Evolutionary conservation across 805 yeast genomes (phyloP), one percentile per base, ranked within the genome.

Genomic region (Metschnikowia corniflorae): DNA sequence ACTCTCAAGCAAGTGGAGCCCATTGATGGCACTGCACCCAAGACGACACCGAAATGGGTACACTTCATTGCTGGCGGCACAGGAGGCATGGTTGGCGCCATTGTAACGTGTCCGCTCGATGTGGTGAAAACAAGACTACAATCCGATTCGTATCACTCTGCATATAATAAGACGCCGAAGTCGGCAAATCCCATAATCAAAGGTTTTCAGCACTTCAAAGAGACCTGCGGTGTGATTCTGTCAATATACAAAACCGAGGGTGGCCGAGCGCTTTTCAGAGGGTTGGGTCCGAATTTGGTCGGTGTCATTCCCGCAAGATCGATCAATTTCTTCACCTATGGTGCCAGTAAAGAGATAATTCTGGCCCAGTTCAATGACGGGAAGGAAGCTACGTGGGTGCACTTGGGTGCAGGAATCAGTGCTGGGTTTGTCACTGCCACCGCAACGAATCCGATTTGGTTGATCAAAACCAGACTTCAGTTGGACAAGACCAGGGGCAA

Each of bases 301-400:
- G 99, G 99, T 36, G 97, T 93, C 12, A 91, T 93, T 27, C 99
- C 99, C 0, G 97, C 99, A 1, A 74, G 99, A 58, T 84, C 96
- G 19, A 94, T 93, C 46, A 93, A 93, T 61, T 93, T 93, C 59
- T 89, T 89, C 70, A 87, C 97, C 0, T 93, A 93, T 58, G 96
- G 97, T n/a, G 71, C 86, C n/a, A 78, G 94, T 5, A 93, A 93
- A 54, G 91, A 85, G 16, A 33, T 83, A 12, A 60, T 88, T n/a
- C 72, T 86, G 6, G 64, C 65, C 14, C 68, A 73, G 29, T 77
- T 87, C 61, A 82, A 83, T 58, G 60, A 82, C 35, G 88, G 89
- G 9, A 60, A 81, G 40, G 96, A 89, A 53, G 79, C 80, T 12
- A 79, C 97, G 1, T 77, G 86, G 77, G 78, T 93, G 15, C 97